phyloP scores from a whole-genome alignment of 2,329 filamentous ascomycete genomes.

The Grosmannia penicillata region DNA sequence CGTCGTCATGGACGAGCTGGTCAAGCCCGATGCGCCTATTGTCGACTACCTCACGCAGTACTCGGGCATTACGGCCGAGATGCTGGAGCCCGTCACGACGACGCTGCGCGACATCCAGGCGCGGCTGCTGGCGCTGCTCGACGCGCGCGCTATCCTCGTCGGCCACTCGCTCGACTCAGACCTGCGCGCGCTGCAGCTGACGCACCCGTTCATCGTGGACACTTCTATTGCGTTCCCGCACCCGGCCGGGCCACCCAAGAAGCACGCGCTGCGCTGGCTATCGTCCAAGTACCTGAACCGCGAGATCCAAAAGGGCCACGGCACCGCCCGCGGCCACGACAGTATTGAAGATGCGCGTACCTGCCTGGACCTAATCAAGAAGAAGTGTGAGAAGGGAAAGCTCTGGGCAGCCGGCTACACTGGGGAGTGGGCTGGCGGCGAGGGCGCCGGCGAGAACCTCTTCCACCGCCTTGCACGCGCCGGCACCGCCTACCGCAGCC shows the following conservation, averaged over 20 bases:
- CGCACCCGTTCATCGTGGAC: constrained; percentile 88
- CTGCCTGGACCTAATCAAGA: constrained; percentile 82
- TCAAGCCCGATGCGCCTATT: constrained; percentile 80
- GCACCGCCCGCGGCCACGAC: constrained; percentile 60
- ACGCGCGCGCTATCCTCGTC: constrained; percentile 57
- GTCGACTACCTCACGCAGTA: constrained; percentile 82
- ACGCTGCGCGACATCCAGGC: constrained; percentile 70
- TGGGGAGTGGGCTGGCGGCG: constrained; percentile 25
- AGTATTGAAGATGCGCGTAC: constrained; percentile 85
- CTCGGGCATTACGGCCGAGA: constrained; percentile 81
- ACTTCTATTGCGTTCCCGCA: constrained; percentile 85
- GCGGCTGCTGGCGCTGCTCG: constrained; percentile 57
- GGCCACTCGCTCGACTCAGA: constrained; percentile 76
- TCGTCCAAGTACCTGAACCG: constrained; percentile 71
- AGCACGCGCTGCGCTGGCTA: constrained; percentile 81
- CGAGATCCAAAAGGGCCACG: constrained; percentile 71
- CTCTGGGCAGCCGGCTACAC: constrained; percentile 51
- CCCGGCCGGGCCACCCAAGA: constrained; percentile 74
- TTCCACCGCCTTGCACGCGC: constrained; percentile 65
- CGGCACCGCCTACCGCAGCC: constrained; percentile 46
- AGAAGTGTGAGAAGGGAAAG: constrained; percentile 89
- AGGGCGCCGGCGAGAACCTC: constrained; percentile 70
- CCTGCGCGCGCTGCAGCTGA: constrained; percentile 67
- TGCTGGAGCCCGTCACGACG: constrained; percentile 72
- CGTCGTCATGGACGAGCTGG: constrained; percentile 74